Conservation (phyloP, 176 grass and related monocot genomes). For the Oryza punctata region DNA sequence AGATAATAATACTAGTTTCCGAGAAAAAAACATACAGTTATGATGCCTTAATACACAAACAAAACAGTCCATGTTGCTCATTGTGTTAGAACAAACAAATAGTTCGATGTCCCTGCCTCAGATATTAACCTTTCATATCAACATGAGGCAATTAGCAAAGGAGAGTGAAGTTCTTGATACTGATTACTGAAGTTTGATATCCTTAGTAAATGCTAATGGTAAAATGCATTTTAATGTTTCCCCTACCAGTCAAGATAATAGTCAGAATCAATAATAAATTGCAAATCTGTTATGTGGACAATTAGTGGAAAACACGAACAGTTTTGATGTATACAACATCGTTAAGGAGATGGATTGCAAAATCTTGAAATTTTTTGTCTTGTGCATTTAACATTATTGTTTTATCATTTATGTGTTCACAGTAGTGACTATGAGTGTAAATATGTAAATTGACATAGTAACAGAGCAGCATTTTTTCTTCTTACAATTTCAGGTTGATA, state of each 20-base stretch:
- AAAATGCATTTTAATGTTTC: background rate
- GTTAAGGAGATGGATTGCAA: background rate
- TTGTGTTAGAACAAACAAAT: background rate
- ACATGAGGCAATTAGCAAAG: background rate
- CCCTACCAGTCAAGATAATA: background rate
- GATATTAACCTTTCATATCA: background rate
- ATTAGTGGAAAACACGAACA: background rate
- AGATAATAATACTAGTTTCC: background rate
- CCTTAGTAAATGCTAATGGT: background rate
- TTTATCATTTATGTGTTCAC: background rate
- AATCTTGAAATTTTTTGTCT: background rate
- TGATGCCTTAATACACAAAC: background rate
- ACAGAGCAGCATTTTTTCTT: background rate
- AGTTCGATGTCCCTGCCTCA: background rate
- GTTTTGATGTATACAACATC: background rate
- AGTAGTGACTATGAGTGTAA: background rate
- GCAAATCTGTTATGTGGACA: background rate
- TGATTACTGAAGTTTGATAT: background rate
- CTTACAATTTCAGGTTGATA: background rate
- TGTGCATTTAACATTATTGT: background rate
- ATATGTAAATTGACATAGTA: background rate
- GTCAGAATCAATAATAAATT: background rate
- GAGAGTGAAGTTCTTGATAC: background rate
- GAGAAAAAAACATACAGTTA: background rate
- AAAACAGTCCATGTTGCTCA: background rate